A percentile compares a stretch with the other conserved stretches of the same genome.
Evolutionary conservation across 345 rosid species (phyloP).

Genomic region (Lepidium africanum): DNA sequence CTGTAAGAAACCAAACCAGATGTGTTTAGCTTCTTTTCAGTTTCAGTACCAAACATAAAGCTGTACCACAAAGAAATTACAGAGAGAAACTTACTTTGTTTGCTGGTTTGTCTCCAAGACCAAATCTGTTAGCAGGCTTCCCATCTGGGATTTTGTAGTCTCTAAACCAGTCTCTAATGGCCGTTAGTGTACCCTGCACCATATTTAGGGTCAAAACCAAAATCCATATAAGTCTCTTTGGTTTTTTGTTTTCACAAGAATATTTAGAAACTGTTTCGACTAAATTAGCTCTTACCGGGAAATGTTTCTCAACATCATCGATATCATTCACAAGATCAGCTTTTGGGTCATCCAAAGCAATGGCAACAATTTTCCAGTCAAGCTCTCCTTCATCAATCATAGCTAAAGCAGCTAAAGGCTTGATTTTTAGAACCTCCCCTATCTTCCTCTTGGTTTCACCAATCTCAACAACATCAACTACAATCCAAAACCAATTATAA

Average conservation of each 20-base stretch:
- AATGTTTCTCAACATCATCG: slow-evolving; percentile 87
- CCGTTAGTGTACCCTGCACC: slow-evolving; percentile 76
- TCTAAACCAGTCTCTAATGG: slow-evolving; percentile 92
- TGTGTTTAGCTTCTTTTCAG: neutral
- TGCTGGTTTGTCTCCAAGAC: slow-evolving; percentile 87
- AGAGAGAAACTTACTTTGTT: slow-evolving; percentile 47
- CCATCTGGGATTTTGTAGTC: slow-evolving; percentile 98
- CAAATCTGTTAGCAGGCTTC: slow-evolving; percentile 95
- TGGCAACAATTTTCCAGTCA: slow-evolving; percentile 95
- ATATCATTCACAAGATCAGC: slow-evolving; percentile 89
- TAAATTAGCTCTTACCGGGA: slow-evolving; percentile 44
- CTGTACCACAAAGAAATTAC: neutral
- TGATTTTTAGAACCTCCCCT: slow-evolving; percentile 72
- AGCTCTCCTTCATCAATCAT: slow-evolving; percentile 99
- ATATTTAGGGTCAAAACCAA: neutral
- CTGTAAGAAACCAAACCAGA: slow-evolving; percentile 25
- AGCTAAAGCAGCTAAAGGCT: slow-evolving; percentile 85
- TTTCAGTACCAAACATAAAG: neutral
- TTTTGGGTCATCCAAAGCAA: slow-evolving; percentile 88
- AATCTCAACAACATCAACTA: slow-evolving; percentile 96
- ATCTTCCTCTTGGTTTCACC: slow-evolving; percentile 60
- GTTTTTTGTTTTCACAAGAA: neutral
- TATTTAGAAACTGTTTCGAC: slow-evolving; percentile 9
- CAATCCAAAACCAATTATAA: neutral
- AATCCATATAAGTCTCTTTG: neutral